Evolutionary conservation across 148 eudicot genomes (phyloP).

Genomic region (Chenopodium suecicum): DNA sequence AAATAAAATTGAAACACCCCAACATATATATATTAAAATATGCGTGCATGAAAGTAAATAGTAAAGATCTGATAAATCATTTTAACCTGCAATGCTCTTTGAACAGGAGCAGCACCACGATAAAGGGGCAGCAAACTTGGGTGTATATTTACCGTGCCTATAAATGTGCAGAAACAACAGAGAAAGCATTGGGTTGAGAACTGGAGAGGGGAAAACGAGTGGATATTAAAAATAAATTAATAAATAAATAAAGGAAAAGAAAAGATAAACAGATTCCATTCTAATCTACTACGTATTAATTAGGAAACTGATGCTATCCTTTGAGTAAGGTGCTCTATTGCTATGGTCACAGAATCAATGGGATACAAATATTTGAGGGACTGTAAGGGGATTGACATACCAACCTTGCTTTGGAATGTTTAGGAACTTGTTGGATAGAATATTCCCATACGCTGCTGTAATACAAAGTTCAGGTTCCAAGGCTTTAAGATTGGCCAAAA

Average conservation of each 20-base stretch:
- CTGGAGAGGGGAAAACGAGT: neutral
- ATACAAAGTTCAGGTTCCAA: constrained; percentile 90
- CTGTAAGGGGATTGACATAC: constrained; percentile 18
- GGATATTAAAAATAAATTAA: neutral
- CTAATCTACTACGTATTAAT: neutral
- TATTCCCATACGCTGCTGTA: constrained; percentile 97
- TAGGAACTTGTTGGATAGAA: constrained; percentile 75
- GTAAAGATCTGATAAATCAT: constrained; percentile 8
- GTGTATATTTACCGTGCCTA: constrained; percentile 96
- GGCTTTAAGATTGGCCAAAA: constrained; percentile 64
- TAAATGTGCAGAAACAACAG: constrained; percentile 15
- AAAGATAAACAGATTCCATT: neutral
- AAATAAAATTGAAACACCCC: constrained; percentile 15
- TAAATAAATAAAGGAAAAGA: neutral
- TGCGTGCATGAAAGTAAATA: constrained; percentile 13
- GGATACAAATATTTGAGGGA: neutral
- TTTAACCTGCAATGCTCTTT: constrained; percentile 93
- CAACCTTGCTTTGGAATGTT: constrained; percentile 86
- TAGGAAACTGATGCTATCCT: neutral
- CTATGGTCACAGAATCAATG: neutral
- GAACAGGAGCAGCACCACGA: constrained; percentile 99
- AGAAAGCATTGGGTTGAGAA: neutral
- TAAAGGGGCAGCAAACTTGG: constrained; percentile 95
- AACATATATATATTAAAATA: constrained; percentile 8
- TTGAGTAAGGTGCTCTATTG: neutral